Base-by-base conservation (phyloP, 306 rosid species). In the Oxytropis ochrocephala region DNA sequence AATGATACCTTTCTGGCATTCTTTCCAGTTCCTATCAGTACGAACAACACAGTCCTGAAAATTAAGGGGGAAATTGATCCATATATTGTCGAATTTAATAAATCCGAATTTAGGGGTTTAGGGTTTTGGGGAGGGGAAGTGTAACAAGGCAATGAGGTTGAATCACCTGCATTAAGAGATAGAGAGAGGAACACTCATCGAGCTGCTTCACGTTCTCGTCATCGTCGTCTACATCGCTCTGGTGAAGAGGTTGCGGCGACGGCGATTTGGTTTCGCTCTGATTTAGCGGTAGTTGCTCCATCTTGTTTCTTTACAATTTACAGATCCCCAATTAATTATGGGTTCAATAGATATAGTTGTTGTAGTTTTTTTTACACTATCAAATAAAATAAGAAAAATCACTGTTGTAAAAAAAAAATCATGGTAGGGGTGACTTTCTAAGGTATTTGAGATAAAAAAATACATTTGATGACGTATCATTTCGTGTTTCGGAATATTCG, bases 171-270 rank as follows among this genome's bases (percentile, higher is more conserved):
- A 92, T 83, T 27, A 80, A 64, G 14, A 88, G 82, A 79, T 92
- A 90, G 60, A 83, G 56, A 49, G 86, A 70, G 7, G 98, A 85
- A 60, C 98, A 92, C 60, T 88, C 87, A 2, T 83, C 80, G 66
- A 92, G 96, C 80, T 89, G 95, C 18, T 82, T 89, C 14, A 89
- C 93, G 63, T 85, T 92, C 72, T 89, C 96, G 13, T 92, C 91
- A 0, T 85, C 95, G 1, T 86, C 96, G 42, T 89, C 92, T 1
- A 80, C 85, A 7, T 86, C 96, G 14, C 65, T 70, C 63, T 38
- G 87, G 48, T 89, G 91, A 68, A 72, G 78, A 2, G 77, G 71
- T 33, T 29, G 78, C 13, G 79, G 66, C 6, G 84, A 21, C 21
- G 49, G 10, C 17, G 32, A 61, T 16, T 35, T 53, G 8, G 30